Conservation (phyloP, 73 alveolate species). For the Stentor coeruleus region DNA sequence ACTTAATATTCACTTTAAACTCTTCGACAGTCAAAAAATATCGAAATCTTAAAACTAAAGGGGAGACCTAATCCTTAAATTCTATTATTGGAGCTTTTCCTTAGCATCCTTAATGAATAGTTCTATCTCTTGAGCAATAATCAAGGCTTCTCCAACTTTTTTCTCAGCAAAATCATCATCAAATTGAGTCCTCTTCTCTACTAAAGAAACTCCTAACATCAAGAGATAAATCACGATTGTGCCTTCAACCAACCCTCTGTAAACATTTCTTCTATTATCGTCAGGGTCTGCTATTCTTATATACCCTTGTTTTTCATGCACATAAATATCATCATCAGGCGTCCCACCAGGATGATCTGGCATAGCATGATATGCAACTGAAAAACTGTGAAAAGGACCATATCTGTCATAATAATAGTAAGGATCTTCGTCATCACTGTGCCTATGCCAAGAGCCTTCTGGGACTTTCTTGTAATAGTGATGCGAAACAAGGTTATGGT, state of each 20-base stretch:
- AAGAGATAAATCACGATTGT: background rate
- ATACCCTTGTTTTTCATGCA: background rate
- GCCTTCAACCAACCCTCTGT: background rate
- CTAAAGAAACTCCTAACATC: background rate
- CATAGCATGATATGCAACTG: background rate
- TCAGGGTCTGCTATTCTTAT: background rate
- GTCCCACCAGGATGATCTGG: background rate
- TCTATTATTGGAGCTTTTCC: background rate
- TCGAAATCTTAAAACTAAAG: too few species aligned
- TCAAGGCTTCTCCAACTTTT: background rate
- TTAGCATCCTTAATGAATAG: constrained; percentile 5
- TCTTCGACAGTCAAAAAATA: too few species aligned
- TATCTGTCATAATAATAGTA: constrained; percentile 1
- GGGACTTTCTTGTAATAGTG: background rate
- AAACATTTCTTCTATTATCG: background rate
- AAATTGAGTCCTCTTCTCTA: background rate
- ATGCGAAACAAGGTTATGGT: background rate
- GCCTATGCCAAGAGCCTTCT: constrained; percentile 22
- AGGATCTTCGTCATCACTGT: constrained; percentile 24
- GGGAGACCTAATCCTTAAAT: too few species aligned
- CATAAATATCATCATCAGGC: constrained; percentile 13
- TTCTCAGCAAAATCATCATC: background rate
- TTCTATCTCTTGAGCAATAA: constrained; percentile 19
- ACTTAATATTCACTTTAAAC: too few species aligned
- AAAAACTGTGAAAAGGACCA: constrained; percentile 10